Conservation (phyloP, 2,329 filamentous ascomycete species). For the Tetracladium maxilliforme region DNA sequence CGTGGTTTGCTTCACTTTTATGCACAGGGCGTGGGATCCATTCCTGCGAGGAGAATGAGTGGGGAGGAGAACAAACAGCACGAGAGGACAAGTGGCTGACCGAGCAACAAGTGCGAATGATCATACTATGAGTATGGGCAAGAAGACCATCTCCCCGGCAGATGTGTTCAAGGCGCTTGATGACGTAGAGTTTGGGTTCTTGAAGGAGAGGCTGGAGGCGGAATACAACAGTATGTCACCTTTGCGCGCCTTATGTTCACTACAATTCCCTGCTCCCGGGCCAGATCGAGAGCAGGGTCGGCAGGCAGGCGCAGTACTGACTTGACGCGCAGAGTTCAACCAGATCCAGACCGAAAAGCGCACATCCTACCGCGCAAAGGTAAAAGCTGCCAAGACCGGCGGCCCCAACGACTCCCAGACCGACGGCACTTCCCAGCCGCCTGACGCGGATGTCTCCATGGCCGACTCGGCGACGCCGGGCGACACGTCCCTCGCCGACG, state of each 20-base stretch:
- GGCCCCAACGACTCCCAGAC: slow-evolving; percentile 12
- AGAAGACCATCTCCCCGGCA: slow-evolving; percentile 64
- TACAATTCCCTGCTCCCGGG: slow-evolving; percentile 1
- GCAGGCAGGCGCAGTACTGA: slow-evolving; percentile 2
- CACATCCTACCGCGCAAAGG: slow-evolving; percentile 56
- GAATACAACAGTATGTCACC: slow-evolving; percentile 2
- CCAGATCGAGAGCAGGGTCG: not conserved
- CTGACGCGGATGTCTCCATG: slow-evolving; percentile 4
- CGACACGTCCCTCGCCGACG: slow-evolving; percentile 2
- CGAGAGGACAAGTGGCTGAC: slow-evolving; percentile 1
- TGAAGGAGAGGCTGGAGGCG: slow-evolving; percentile 5
- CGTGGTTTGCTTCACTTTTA: not conserved
- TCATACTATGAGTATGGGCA: slow-evolving; percentile 46
- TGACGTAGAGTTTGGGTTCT: slow-evolving; percentile 49
- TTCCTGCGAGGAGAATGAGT: not conserved
- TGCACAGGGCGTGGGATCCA: not conserved
- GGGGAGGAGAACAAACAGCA: not conserved
- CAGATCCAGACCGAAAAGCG: slow-evolving; percentile 61
- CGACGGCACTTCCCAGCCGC: slow-evolving; percentile 6
- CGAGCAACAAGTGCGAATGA: slow-evolving; percentile 49
- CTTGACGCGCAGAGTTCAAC: slow-evolving; percentile 55
- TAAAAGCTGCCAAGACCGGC: slow-evolving; percentile 45
- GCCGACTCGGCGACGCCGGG: slow-evolving; percentile 3
- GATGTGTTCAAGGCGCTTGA: slow-evolving; percentile 61
- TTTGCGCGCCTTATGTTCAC: slow-evolving; percentile 1